Conservation (phyloP, 2,329 filamentous ascomycete genomes). For the Pseudomassariella vexata region DNA sequence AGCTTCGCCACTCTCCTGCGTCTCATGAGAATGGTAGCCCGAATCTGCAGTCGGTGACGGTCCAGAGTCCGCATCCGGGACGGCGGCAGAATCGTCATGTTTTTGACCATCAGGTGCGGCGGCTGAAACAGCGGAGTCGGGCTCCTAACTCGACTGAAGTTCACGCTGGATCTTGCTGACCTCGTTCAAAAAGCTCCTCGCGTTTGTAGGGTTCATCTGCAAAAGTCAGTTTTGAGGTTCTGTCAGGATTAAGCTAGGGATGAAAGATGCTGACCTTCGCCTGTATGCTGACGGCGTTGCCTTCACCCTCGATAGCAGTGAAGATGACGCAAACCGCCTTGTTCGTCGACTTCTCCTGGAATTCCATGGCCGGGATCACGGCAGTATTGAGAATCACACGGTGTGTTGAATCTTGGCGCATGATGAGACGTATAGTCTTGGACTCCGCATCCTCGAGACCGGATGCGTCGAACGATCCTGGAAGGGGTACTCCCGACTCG, state of each 20-base stretch:
- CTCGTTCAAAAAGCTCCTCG: constrained; percentile 45
- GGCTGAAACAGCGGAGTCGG: too few relatives aligned
- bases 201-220: constrained; percentile 49
- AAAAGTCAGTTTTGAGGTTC: constrained; percentile 3
- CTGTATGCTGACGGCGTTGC: constrained; percentile 52
- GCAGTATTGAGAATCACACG: constrained; percentile 82
- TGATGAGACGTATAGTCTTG: constrained; percentile 67
- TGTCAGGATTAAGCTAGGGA: constrained; percentile 1
- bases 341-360: constrained; percentile 69
- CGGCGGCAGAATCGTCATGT: too few relatives aligned
- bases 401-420: constrained; percentile 86
- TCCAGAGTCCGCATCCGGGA: too few relatives aligned
- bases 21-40: too few relatives aligned
- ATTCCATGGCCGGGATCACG: constrained; percentile 71
- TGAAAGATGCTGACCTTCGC: constrained; percentile 53
- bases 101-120: too few relatives aligned
- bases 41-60: too few relatives aligned
- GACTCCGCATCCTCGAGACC: constrained; percentile 40
- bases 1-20: too few relatives aligned
- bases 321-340: constrained; percentile 66
- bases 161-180: constrained; percentile 45
- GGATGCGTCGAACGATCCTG: constrained; percentile 52
- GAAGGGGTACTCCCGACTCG: constrained; percentile 35
- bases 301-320: constrained; percentile 54
- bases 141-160: constrained; percentile 31